phyloP scores from a whole-genome alignment of 192 early-diverging fungal genomes.

The Geranomyces michiganensis region DNA sequence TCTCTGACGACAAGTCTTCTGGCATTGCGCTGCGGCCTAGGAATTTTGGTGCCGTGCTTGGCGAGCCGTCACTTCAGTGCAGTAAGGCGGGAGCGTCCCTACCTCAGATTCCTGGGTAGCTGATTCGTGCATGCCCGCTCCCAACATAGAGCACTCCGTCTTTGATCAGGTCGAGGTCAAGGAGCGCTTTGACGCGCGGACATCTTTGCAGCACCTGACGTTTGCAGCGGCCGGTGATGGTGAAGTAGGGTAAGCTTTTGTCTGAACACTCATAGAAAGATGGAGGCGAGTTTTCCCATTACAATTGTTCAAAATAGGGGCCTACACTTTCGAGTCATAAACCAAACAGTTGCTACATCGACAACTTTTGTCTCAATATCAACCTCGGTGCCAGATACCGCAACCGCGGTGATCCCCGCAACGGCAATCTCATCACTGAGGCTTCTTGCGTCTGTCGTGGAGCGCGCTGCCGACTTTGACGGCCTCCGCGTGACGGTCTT shows the following conservation, averaged over 20 bases:
- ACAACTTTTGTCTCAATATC: constrained; percentile 33
- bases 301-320: neutral
- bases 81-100: constrained; percentile 1
- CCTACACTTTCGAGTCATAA: constrained; percentile 8
- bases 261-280: no score
- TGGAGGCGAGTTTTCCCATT: no score
- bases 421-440: neutral
- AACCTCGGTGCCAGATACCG: constrained; percentile 12
- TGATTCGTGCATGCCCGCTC: no score
- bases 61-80: neutral
- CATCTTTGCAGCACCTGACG: constrained; percentile 11
- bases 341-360: constrained; percentile 30
- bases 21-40: constrained; percentile 14
- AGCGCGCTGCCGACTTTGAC: constrained; percentile 25
- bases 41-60: constrained; percentile 31
- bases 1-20: neutral
- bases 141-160: constrained; percentile 17
- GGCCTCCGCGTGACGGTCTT: constrained; percentile 25
- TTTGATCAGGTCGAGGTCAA: constrained; percentile 21
- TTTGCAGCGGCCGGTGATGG: neutral
- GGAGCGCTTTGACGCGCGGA: constrained; percentile 30
- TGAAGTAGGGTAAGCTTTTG: no score
- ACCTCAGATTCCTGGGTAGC: neutral
- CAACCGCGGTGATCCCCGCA: neutral
- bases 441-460: constrained; percentile 14